phyloP scores from a whole-genome alignment of 768 basidiomycete genomes.

The Hydnomerulius pinastri region DNA sequence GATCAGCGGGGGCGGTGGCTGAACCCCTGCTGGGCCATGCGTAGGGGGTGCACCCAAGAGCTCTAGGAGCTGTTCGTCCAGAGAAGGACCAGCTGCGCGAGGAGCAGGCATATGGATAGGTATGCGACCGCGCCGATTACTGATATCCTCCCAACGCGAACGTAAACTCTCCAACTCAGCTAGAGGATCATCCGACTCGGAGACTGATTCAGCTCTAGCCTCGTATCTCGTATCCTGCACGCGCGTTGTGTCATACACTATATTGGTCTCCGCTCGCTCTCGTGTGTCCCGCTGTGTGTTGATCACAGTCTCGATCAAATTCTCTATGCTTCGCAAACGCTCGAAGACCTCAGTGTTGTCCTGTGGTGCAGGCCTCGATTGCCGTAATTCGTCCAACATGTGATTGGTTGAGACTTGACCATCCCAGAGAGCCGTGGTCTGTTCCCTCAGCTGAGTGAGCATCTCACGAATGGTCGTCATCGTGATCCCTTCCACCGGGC shows the following conservation, averaged over 20 bases:
- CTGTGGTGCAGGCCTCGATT: slow-evolving; percentile 39
- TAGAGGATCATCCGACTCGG: slow-evolving; percentile 30
- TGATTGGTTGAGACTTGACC: slow-evolving; percentile 62
- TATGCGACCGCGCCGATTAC: slow-evolving; percentile 28
- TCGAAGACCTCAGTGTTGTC: slow-evolving; percentile 43
- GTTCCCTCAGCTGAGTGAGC: slow-evolving; percentile 58
- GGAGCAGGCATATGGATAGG: slow-evolving; percentile 50
- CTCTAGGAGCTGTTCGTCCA: slow-evolving; percentile 62
- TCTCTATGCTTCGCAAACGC: slow-evolving; percentile 29
- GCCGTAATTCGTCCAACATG: slow-evolving; percentile 62
- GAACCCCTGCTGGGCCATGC: slow-evolving; percentile 40
- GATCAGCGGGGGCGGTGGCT: slow-evolving; percentile 52
- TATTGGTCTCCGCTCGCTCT: slow-evolving; percentile 18
- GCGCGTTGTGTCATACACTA: slow-evolving; percentile 14
- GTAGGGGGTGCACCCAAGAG: slow-evolving; percentile 52
- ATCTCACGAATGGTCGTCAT: slow-evolving; percentile 52
- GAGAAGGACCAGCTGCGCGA: slow-evolving; percentile 45
- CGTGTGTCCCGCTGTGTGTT: slow-evolving; percentile 7
- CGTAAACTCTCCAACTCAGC: slow-evolving; percentile 27
- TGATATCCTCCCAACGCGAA: slow-evolving; percentile 29
- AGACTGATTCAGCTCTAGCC: slow-evolving; percentile 26
- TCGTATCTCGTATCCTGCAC: slow-evolving; percentile 13
- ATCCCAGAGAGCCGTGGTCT: slow-evolving; percentile 59
- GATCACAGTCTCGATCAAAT: slow-evolving; percentile 18
- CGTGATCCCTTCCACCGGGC: slow-evolving; percentile 34